Evolutionary conservation across 2,329 filamentous ascomycete genomes (phyloP), one percentile per base, ranked within the genome.

Genomic region (Aquanectria penicillioides): DNA sequence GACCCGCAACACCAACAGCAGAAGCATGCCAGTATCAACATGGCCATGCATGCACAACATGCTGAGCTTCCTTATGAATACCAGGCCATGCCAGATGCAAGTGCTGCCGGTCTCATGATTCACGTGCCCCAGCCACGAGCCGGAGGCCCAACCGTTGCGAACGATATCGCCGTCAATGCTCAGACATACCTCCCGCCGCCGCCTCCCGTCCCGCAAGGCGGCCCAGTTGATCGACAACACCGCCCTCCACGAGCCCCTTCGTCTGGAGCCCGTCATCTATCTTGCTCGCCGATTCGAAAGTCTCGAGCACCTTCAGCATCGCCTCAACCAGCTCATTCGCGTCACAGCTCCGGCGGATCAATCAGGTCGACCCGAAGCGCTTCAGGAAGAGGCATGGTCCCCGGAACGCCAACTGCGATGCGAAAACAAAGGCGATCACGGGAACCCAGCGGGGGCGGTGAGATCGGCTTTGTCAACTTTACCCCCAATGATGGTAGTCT

Each of bases 401-500:
- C 76, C 3, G 76, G 75, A n/a, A 77, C 77, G 7, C 73, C 76
- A 6, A 76, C 75, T 23, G 72, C 74, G 60, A 74, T 78, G 37
- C 74, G 74, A 61, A 79, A 79, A 67, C 72, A 74, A 64, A 72
- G 76, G 8, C 69, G 77, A 15, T 77, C 76, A 6, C 72, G 77
- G 28, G 73, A 77, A 50, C 65, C 71, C 10, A 74, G 75, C 56
- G 70, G 70, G 13, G 61, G 68, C 9, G 68, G 73, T 7, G 64
- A 70, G 3, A 78, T 85, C 8, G 84, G 86, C 10, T 98, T 98
- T 71, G 92, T 97, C 63, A 98, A 98, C 75, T 97, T 91, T 77
- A 97, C 94, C 1, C 89, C 93, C 1, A 81, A 84, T 46, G 94
- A 99, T 74, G 89, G 88, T 69, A 80, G 84, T 12, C 86, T 90